These are phyloP conservation scores for Mucor piriformis DNA, from an alignment of 371 early-diverging fungal species.

Conservation along the genomic window DNA sequence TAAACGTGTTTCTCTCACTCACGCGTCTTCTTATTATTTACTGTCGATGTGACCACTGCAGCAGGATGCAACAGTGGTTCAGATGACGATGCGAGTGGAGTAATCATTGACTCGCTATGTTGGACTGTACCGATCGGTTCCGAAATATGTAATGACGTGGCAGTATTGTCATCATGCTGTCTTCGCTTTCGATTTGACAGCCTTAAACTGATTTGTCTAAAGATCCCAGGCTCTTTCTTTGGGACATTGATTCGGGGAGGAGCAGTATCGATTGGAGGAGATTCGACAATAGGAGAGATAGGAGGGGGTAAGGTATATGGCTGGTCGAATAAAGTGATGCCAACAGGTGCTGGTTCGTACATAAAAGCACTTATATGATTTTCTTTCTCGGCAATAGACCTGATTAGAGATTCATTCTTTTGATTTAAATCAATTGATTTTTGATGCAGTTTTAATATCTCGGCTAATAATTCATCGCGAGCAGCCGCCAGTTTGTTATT, in stretches of 20 bases:
- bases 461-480: slow-evolving; percentile 22
- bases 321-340: slow-evolving; percentile 23
- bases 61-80: slow-evolving; percentile 24
- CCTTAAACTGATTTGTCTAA: slow-evolving; percentile 25
- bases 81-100: not conserved
- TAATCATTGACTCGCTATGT: not conserved
- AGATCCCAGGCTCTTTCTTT: slow-evolving; percentile 22
- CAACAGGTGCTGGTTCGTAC: slow-evolving; percentile 9
- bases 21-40: slow-evolving; percentile 9
- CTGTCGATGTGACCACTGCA: slow-evolving; percentile 10
- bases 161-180: slow-evolving; percentile 13
- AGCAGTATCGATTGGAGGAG: not conserved
- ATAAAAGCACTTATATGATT: slow-evolving; percentile 25
- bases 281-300: not conserved
- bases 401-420: slow-evolving; percentile 17
- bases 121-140: not conserved
- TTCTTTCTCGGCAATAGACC: slow-evolving; percentile 22
- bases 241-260: not conserved
- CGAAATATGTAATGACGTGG: slow-evolving; percentile 1
- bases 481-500: slow-evolving; percentile 16
- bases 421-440: slow-evolving; percentile 16
- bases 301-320: slow-evolving; percentile 7
- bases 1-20: too few relatives aligned
- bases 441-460: slow-evolving; percentile 22
- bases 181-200: slow-evolving; percentile 20